Conservation (phyloP, 2,329 filamentous ascomycete species). For the Tothia fuscella region DNA sequence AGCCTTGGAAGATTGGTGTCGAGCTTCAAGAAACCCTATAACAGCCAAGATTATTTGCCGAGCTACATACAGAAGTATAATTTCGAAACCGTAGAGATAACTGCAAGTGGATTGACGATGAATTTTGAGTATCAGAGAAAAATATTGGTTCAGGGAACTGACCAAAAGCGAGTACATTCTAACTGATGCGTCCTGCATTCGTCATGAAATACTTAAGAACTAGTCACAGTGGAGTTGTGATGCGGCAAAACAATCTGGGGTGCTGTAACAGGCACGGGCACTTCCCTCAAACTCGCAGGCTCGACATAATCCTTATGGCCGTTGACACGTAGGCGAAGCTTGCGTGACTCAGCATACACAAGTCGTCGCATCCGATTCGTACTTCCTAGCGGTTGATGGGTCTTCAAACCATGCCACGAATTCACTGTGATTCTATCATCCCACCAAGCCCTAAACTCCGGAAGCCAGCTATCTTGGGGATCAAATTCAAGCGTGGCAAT, state of each 20-base stretch:
- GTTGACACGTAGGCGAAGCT: conserved; percentile 28
- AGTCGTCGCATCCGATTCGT: conserved; percentile 29
- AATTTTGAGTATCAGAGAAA: too few species aligned
- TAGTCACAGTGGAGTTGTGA: background rate
- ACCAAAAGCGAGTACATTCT: too few species aligned
- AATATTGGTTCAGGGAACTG: too few species aligned
- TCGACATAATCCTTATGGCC: conserved; percentile 29
- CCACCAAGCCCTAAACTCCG: conserved; percentile 30
- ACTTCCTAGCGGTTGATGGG: conserved; percentile 29
- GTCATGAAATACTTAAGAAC: too few species aligned
- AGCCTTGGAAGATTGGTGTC: too few species aligned
- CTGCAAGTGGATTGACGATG: too few species aligned
- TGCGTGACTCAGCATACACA: conserved; percentile 29
- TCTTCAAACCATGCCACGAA: conserved; percentile 31
- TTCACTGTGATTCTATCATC: conserved; percentile 32
- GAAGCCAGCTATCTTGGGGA: conserved; percentile 30
- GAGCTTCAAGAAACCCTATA: too few species aligned
- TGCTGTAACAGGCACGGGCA: conserved; percentile 20
- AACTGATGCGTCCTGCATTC: too few species aligned
- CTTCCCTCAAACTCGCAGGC: conserved; percentile 25
- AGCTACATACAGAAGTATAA: too few species aligned
- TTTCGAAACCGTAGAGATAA: too few species aligned
- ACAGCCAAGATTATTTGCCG: too few species aligned
- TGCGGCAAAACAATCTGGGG: conserved; percentile 3
- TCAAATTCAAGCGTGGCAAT: conserved; percentile 30